These are phyloP conservation scores for Aaosphaeria arxii DNA, from an alignment of 2,329 filamentous ascomycete species.

Conservation along the genomic window DNA sequence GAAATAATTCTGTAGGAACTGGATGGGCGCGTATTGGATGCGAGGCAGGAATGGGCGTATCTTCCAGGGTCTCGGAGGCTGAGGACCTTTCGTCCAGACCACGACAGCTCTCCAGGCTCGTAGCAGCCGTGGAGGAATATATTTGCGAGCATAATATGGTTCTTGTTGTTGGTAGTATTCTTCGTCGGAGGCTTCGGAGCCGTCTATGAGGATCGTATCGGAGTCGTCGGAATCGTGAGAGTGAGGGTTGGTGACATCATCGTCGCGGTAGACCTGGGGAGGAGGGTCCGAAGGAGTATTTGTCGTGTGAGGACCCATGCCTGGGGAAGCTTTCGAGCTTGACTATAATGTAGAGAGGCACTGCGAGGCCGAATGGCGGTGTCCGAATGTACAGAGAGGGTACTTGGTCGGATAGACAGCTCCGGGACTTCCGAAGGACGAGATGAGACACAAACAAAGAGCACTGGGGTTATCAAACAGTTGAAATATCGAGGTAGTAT, in stretches of 20 bases:
- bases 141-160: slow-evolving; percentile 21
- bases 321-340: no score
- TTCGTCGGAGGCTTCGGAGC: slow-evolving; percentile 32
- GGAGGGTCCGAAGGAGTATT: slow-evolving; percentile 4
- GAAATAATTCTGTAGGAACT: slow-evolving; percentile 60
- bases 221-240: slow-evolving; percentile 22
- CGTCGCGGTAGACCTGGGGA: slow-evolving; percentile 30
- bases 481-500: no score
- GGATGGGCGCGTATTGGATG: slow-evolving; percentile 66
- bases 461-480: no score
- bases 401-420: no score
- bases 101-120: slow-evolving; percentile 35
- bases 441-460: no score
- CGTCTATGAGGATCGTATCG: slow-evolving; percentile 14
- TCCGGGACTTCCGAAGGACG: no score
- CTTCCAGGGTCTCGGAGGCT: slow-evolving; percentile 47
- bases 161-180: slow-evolving; percentile 21
- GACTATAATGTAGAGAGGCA: no score
- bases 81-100: slow-evolving; percentile 49
- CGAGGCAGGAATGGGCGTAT: slow-evolving; percentile 58
- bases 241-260: slow-evolving; percentile 19
- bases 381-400: no score
- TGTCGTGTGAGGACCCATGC: no score
- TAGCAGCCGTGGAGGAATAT: slow-evolving; percentile 54
- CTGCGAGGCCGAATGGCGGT: no score